Percentiles rank a stretch among this genome's conserved stretches.
Evolutionary conservation across 257 asterid genomes (phyloP).

Genomic region (Verbena officinalis): DNA sequence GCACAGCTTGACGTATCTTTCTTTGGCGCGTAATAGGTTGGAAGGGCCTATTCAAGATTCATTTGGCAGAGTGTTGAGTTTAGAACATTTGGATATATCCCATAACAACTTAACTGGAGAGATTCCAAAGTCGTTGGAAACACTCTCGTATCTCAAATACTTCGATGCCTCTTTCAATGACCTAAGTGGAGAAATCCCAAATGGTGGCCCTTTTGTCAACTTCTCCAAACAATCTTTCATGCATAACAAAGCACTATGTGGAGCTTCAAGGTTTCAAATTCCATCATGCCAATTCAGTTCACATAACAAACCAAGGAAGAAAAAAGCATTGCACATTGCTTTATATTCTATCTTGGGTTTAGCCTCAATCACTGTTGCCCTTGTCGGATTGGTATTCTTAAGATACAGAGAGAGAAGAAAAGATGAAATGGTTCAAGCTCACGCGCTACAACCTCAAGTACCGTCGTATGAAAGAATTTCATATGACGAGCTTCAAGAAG

Average conservation of each 20-base stretch:
- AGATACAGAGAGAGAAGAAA: background rate
- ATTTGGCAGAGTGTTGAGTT: conserved; percentile 16
- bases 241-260: conserved; percentile 22
- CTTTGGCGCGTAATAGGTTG: conserved; percentile 7
- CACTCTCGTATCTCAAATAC: conserved; percentile 17
- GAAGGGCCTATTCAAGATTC: conserved; percentile 25
- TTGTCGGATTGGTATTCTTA: background rate
- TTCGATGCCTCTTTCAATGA: conserved; percentile 22
- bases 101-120: conserved; percentile 27
- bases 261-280: conserved; percentile 22
- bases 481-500: conserved; percentile 31
- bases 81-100: conserved; percentile 25
- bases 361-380: background rate
- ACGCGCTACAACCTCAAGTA: background rate
- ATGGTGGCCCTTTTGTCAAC: conserved; percentile 26
- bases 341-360: background rate
- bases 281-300: conserved; percentile 12
- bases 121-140: conserved; percentile 23
- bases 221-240: conserved; percentile 16
- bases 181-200: conserved; percentile 24
- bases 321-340: background rate
- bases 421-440: background rate
- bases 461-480: conserved; percentile 22
- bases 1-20: background rate
- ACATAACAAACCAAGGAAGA: conserved; percentile 1